Evolutionary conservation across 2,329 filamentous ascomycete species (phyloP), one percentile per base, ranked within the genome.

Genomic region (Alternaria sp.): DNA sequence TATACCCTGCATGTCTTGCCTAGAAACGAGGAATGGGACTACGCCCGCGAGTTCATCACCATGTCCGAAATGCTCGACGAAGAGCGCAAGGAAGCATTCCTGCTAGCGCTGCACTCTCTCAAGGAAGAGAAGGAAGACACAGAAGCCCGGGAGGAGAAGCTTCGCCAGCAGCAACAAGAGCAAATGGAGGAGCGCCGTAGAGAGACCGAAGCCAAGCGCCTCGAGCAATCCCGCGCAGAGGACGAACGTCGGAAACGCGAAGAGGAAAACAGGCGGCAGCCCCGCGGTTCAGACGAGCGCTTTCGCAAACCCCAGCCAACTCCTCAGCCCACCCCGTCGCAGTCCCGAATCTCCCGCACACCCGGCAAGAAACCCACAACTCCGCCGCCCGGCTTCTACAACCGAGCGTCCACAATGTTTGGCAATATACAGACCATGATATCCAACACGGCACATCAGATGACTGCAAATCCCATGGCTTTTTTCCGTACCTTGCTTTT

Each of bases 1-100:
- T 99, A 97, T 78, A 96, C 93, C 1, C 85, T 99, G 5, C 95
- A 99, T 75, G 92, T 98, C 7, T 87, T 99, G n/a, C 89, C 94
- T 5, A 87, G 93, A 54, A 98, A 97, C 70, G 89, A 92, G 57
- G 93, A 98, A 80, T 99, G 95, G 95, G 92, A 97, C 59, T 97
- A 97, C 71, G 93, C 95, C 4, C 87, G 88, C 61, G 92, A 96
- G 69, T 98, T 98, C 77, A 96, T 98, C 73, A 88, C 85, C 71
- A 88, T 93, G 73, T 95, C 89, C 76, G 89, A 94, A 47, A 88
- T 97, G 26, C 85, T 99, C 1, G 94, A 98, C 76, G 94, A 97
- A 53, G 95, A 98, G 81, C 88, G 92, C 44, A 89, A 92, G 64
- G 93, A 98, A 70, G 89, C 92, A 0, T 97, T 98, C 76, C 81